Evolutionary conservation across 2,329 filamentous ascomycete species (phyloP).

Genomic region (Colletotrichum costaricense): DNA sequence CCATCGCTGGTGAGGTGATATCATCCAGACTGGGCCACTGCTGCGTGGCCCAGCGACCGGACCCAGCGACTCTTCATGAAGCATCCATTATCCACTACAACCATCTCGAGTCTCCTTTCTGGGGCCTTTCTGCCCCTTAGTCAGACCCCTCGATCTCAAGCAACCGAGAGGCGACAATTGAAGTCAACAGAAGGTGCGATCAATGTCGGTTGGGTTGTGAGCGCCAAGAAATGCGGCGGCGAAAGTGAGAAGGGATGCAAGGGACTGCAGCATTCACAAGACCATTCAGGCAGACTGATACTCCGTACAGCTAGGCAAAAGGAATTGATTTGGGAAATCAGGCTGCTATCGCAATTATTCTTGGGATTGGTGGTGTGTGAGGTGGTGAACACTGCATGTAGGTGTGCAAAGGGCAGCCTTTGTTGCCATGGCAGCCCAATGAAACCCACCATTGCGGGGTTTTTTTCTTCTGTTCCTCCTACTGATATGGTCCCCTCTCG

Average conservation of each 20-base stretch:
- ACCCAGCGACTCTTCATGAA: constrained; percentile 22
- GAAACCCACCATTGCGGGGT: background rate
- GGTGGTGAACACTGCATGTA: background rate
- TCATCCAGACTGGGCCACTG: constrained; percentile 18
- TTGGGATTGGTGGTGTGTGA: background rate
- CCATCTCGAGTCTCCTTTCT: background rate
- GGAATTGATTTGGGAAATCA: background rate
- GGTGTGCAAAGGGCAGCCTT: background rate
- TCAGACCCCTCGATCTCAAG: background rate
- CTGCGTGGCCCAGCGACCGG: background rate
- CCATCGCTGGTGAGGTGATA: constrained; percentile 14
- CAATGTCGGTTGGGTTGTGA: background rate
- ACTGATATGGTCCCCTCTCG: background rate
- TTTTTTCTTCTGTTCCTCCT: background rate
- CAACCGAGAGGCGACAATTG: background rate
- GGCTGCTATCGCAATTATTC: background rate
- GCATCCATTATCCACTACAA: constrained; percentile 7
- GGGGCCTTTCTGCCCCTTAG: background rate
- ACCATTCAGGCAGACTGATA: background rate
- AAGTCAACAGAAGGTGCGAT: background rate
- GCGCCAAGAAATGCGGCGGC: background rate
- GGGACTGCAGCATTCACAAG: background rate
- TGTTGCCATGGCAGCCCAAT: background rate
- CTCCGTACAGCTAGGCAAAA: background rate
- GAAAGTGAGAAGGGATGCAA: background rate